Evolutionary conservation across 2,329 filamentous ascomycete genomes (phyloP).

Genomic region (Lojkania enalia): DNA sequence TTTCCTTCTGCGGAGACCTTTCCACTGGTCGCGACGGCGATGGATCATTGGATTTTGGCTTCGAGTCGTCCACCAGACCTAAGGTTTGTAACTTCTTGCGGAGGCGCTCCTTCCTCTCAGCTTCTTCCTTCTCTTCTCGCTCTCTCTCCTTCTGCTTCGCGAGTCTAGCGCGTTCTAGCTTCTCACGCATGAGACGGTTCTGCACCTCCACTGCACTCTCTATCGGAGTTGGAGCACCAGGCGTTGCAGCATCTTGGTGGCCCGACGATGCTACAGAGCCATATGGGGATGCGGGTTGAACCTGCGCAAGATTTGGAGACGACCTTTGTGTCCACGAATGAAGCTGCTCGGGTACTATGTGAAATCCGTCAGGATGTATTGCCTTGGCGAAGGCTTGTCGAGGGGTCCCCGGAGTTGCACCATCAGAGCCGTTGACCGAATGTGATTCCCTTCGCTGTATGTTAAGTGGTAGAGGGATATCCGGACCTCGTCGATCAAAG

Average conservation of each 20-base stretch:
- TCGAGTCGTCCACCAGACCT: slow-evolving; percentile 55
- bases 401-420: slow-evolving; percentile 22
- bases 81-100: slow-evolving; percentile 72
- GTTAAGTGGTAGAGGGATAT: slow-evolving; percentile 32
- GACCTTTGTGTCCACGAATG: slow-evolving; percentile 28
- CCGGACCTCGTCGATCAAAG: slow-evolving; percentile 52
- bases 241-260: slow-evolving; percentile 25
- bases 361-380: slow-evolving; percentile 93
- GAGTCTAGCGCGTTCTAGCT: slow-evolving; percentile 67
- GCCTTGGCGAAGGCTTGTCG: slow-evolving; percentile 53
- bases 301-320: slow-evolving; percentile 37
- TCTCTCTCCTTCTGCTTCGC: slow-evolving; percentile 60
- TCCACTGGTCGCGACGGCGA: slow-evolving; percentile 39
- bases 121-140: slow-evolving; percentile 72
- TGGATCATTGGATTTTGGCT: slow-evolving; percentile 43
- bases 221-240: slow-evolving; percentile 50
- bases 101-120: slow-evolving; percentile 71
- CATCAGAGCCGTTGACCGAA: slow-evolving; percentile 34
- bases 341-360: slow-evolving; percentile 50
- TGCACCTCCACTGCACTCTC: slow-evolving; percentile 68
- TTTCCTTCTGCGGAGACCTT: slow-evolving; percentile 51
- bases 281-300: slow-evolving; percentile 40
- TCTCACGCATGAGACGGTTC: slow-evolving; percentile 70
- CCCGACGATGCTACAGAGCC: slow-evolving; percentile 35
- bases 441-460: slow-evolving; percentile 36